Evolutionary conservation across 2,329 filamentous ascomycete genomes (phyloP), one percentile per base, ranked within the genome.

Genomic region (Ustulina deusta): DNA sequence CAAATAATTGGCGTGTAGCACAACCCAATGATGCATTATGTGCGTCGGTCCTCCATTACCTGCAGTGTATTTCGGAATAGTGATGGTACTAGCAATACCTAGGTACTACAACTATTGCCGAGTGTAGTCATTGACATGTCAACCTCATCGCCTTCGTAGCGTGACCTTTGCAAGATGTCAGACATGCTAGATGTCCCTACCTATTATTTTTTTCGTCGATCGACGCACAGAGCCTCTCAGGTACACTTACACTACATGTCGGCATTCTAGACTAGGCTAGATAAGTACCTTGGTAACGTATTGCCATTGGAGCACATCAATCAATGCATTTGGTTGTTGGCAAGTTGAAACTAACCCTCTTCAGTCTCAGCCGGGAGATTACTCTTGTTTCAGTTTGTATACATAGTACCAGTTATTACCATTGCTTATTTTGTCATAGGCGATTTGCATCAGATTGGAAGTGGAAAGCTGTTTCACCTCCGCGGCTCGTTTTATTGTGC

Each of bases 381-480:
- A 34, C 51, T 51, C 49, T 36, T 70, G 74, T 76, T 72, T 73
- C 74, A 75, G 65, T 66, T 72, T 61, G 36, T 56, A 6, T 6
- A 20, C 52, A 29, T 25, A 29, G 36, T 20, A 36, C 25, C 29
- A 36, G 49, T 52, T 27, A 25, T 54, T 20, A 38, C 56, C 22
- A 69, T 65, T 71, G 71, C 66, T 49, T 51, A 29, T 42, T 48
- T 17, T 42, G 29, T 27, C 20, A 4, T 11, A 52, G 17, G 49
- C 27, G 27, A 11, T 29, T 29, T 10, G 0, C 29, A 54, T 52
- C 46, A 34, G 25, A 61, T n/a, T 51, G n/a, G 22, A 17, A 29
- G 34, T 46, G 25, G 25, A 3, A 20, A 25, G 22, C 36, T n/a
- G 49, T 54, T 55, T 54, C 38, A 52, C 25, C n/a, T 27, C 17